Evolutionary conservation across 2,329 filamentous ascomycete genomes (phyloP).

Genomic region (Sarocladiaceae sp.): DNA sequence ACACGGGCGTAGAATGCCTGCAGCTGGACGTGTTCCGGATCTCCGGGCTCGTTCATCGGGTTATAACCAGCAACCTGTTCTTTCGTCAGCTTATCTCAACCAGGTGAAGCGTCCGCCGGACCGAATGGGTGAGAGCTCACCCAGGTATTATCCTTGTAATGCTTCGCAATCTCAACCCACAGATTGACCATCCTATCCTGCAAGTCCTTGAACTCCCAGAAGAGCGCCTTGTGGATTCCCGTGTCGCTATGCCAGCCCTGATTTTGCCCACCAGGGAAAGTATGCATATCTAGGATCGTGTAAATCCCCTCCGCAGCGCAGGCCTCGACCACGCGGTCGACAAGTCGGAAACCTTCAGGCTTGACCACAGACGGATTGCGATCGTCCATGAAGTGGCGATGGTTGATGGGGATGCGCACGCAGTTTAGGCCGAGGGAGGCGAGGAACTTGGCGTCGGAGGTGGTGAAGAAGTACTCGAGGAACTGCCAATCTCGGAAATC

Average conservation of each 20-base stretch:
- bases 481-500: constrained; percentile 20
- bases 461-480: constrained; percentile 51
- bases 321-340: constrained; percentile 40
- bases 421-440: constrained; percentile 49
- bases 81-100: no score
- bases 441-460: constrained; percentile 52
- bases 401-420: constrained; percentile 52
- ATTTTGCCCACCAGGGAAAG: constrained; percentile 38
- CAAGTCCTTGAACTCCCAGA: constrained; percentile 39
- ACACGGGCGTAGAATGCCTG: constrained; percentile 32
- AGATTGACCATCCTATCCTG: constrained; percentile 36
- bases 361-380: constrained; percentile 43
- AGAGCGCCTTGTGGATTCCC: constrained; percentile 30
- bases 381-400: constrained; percentile 48
- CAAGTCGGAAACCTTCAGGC: constrained; percentile 39
- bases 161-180: constrained; percentile 33
- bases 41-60: constrained; percentile 24
- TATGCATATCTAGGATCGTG: constrained; percentile 38
- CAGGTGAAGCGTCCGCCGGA: background rate
- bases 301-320: constrained; percentile 36
- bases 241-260: constrained; percentile 40
- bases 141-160: constrained; percentile 34
- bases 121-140: constrained; percentile 5
- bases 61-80: constrained; percentile 30
- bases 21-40: constrained; percentile 25